A percentile compares a stretch with the other conserved stretches of the same genome.
phyloP scores from a whole-genome alignment of 1,284 basidiomycete species.

The Chiua sp. region DNA sequence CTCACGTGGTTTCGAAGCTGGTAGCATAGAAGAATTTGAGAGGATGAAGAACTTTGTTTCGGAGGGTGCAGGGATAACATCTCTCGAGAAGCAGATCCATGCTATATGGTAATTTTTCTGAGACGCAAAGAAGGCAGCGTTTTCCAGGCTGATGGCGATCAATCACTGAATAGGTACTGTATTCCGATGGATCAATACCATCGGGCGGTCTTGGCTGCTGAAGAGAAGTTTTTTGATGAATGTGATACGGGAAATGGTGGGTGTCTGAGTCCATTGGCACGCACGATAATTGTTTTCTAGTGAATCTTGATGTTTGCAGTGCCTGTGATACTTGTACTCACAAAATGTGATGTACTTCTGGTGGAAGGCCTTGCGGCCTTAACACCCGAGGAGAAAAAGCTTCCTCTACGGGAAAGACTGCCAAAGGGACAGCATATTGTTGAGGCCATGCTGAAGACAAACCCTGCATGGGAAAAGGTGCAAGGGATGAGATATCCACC shows the following conservation, averaged over 20 bases:
- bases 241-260: conserved; percentile 1
- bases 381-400: not conserved
- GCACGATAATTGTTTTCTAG: no score
- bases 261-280: no score
- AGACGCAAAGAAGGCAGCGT: no score
- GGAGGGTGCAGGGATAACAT: no score
- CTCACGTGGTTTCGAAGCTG: no score
- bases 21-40: no score
- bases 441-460: not conserved
- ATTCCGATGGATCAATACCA: conserved; percentile 3
- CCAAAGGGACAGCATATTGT: not conserved
- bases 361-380: not conserved
- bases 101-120: no score
- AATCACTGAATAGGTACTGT: not conserved
- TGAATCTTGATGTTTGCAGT: not conserved
- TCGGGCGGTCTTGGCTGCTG: not conserved
- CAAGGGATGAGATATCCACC: not conserved
- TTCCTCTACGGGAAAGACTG: not conserved
- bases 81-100: no score
- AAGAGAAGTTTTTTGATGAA: conserved; percentile 4
- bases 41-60: no score
- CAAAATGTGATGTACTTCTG: conserved; percentile 1
- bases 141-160: no score
- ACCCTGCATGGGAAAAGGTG: not conserved
- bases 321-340: not conserved